Conservation (phyloP, 2,329 filamentous ascomycete genomes). For the Cercospora janseana region DNA sequence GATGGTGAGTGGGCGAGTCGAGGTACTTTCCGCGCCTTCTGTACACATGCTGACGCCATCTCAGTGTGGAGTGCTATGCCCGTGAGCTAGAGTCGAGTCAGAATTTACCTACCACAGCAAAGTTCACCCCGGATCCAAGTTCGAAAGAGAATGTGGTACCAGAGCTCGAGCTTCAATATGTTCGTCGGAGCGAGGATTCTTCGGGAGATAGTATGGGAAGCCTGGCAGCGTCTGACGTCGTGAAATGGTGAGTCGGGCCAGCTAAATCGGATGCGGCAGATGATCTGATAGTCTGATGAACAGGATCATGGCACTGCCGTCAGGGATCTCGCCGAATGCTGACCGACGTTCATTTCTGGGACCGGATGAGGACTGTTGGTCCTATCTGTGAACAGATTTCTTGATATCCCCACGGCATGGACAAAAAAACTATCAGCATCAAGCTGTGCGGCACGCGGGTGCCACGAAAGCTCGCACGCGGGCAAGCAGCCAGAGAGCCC, state of each 20-base stretch:
- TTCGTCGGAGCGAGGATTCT: conserved; percentile 6
- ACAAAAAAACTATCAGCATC: background rate
- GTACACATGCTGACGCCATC: background rate
- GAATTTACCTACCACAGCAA: conserved; percentile 22
- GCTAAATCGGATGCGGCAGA: background rate
- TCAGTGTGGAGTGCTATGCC: conserved; percentile 25
- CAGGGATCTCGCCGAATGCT: conserved; percentile 6
- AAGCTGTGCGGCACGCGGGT: too few relatives aligned
- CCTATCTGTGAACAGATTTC: background rate
- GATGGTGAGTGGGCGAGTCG: conserved; percentile 9
- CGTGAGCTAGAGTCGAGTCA: conserved; percentile 21
- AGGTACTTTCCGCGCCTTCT: background rate
- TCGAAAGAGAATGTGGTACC: conserved; percentile 12
- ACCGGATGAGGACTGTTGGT: background rate
- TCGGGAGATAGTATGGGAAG: conserved; percentile 21
- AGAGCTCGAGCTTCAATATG: conserved; percentile 4
- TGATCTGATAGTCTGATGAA: background rate
- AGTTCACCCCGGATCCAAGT: conserved; percentile 25
- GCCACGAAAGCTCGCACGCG: background rate
- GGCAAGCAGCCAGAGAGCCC: background rate
- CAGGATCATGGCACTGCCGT: conserved; percentile 21
- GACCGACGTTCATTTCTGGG: conserved; percentile 16
- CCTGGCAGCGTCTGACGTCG: conserved; percentile 17
- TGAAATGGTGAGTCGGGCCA: conserved; percentile 13
- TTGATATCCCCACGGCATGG: background rate